Evolutionary conservation across 23 red algal species (phyloP).

Genomic region (Cyanidium caldarium): DNA sequence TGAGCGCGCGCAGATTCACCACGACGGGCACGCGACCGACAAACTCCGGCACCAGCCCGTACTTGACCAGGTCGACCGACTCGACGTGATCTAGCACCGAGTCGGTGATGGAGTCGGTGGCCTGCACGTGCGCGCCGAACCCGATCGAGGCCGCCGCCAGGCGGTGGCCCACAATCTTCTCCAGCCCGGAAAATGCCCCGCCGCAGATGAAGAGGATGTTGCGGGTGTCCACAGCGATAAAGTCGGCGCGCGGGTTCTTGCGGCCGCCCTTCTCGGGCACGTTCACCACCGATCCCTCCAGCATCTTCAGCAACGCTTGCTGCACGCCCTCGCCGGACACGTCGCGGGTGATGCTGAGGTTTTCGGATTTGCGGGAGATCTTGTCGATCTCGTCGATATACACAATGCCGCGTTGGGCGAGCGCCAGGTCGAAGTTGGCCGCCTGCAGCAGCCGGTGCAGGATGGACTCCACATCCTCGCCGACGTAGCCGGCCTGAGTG

Average conservation of each 20-base stretch:
- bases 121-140: slow-evolving; percentile 58
- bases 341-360: slow-evolving; percentile 79
- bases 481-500: slow-evolving; percentile 88
- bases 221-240: slow-evolving; percentile 49
- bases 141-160: slow-evolving; percentile 58
- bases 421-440: slow-evolving; percentile 60
- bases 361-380: slow-evolving; percentile 54
- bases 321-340: slow-evolving; percentile 86
- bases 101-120: slow-evolving; percentile 19
- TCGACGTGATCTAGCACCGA: slow-evolving; percentile 58
- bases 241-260: slow-evolving; percentile 45
- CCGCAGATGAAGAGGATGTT: slow-evolving; percentile 97
- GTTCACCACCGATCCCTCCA: slow-evolving; percentile 75
- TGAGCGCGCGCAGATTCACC: slow-evolving; percentile 55
- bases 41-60: slow-evolving; percentile 78
- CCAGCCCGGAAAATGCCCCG: slow-evolving; percentile 77
- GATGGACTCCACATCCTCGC: slow-evolving; percentile 86
- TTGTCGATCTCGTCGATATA: slow-evolving; percentile 98
- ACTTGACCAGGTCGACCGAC: slow-evolving; percentile 52
- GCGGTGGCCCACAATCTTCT: slow-evolving; percentile 60
- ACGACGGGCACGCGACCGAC: slow-evolving; percentile 75
- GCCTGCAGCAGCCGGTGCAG: slow-evolving; percentile 74
- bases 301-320: slow-evolving; percentile 92
- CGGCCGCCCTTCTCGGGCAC: slow-evolving; percentile 71
- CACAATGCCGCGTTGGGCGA: slow-evolving; percentile 72